These are phyloP conservation scores for Cyberlindnera euphorbiiphila DNA, from an alignment of 805 yeast genomes.

Conservation along the genomic window DNA sequence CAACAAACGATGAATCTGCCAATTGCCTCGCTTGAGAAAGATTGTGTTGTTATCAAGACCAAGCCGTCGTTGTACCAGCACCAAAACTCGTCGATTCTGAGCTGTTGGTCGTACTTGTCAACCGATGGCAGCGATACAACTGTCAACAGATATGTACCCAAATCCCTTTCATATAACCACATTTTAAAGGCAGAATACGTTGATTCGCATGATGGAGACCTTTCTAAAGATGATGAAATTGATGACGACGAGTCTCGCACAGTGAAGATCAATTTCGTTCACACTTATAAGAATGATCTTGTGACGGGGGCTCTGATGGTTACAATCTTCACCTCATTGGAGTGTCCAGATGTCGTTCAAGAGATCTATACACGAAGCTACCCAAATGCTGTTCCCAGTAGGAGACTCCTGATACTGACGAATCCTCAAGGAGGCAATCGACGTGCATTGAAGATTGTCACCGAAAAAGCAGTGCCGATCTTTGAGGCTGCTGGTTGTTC, in stretches of 20 bases:
- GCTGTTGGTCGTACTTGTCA: not conserved
- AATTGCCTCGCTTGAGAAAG: not conserved
- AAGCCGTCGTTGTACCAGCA: slow-evolving; percentile 1
- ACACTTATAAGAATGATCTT: not conserved
- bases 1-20: not conserved
- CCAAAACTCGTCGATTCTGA: slow-evolving; percentile 1
- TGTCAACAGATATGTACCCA: not conserved
- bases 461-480: slow-evolving; percentile 58
- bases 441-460: slow-evolving; percentile 52
- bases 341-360: not conserved
- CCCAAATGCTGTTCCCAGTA: slow-evolving; percentile 33
- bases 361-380: slow-evolving; percentile 22
- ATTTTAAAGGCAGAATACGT: not conserved
- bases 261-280: not conserved
- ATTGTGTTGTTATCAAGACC: not conserved
- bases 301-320: not conserved
- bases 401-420: slow-evolving; percentile 59
- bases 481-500: slow-evolving; percentile 60
- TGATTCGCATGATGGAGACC: no score
- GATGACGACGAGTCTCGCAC: not conserved
- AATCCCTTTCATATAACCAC: not conserved
- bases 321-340: not conserved
- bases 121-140: not conserved
- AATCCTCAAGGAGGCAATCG: slow-evolving; percentile 93
- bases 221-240: not conserved